Evolutionary conservation across 1,284 basidiomycete genomes (phyloP).

Genomic region (Pseudozyma sp.): DNA sequence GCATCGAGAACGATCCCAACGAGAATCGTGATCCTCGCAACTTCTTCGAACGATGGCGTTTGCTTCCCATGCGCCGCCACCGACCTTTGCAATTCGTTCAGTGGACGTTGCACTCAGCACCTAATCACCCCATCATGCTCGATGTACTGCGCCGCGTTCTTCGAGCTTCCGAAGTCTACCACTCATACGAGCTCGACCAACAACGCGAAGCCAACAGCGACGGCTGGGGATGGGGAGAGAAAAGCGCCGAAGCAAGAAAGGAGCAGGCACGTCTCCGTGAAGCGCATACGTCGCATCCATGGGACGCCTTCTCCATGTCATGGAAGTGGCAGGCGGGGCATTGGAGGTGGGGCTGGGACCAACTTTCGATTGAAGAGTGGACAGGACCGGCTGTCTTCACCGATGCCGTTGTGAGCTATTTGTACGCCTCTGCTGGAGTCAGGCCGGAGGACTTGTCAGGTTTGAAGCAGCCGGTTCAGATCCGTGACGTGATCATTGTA

Average conservation of each 20-base stretch:
- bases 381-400: conserved; percentile 51
- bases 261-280: conserved; percentile 25
- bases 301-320: conserved; percentile 32
- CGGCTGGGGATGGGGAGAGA: conserved; percentile 47
- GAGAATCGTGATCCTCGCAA: conserved; percentile 32
- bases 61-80: conserved; percentile 39
- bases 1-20: conserved; percentile 50
- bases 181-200: conserved; percentile 26
- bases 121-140: conserved; percentile 48
- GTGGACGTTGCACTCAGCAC: conserved; percentile 47
- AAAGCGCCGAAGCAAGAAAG: conserved; percentile 9
- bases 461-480: conserved; percentile 44
- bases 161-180: conserved; percentile 38
- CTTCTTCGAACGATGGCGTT: conserved; percentile 33
- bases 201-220: conserved; percentile 31
- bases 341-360: conserved; percentile 49
- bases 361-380: conserved; percentile 45
- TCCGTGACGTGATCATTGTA: conserved; percentile 44
- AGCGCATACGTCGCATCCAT: conserved; percentile 19
- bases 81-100: conserved; percentile 47
- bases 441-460: conserved; percentile 39
- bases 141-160: conserved; percentile 42
- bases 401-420: conserved; percentile 43
- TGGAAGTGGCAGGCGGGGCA: conserved; percentile 51
- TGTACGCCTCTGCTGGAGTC: conserved; percentile 44